Conservation (phyloP, 768 basidiomycete genomes). For the Mycena rebaudengoi region DNA sequence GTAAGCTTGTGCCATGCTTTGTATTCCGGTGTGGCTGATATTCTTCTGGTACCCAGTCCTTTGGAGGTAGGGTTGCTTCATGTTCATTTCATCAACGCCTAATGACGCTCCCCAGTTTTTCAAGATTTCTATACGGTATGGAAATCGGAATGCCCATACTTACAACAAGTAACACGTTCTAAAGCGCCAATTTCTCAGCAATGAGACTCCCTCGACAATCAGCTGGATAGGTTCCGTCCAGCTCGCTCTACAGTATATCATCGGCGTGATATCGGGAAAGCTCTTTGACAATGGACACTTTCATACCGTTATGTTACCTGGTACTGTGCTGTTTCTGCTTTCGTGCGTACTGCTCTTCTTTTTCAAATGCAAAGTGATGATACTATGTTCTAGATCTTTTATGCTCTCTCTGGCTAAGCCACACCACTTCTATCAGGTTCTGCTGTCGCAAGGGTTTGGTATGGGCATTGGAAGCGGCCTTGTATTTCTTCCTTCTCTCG, state of each 20-base stretch:
- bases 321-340: conserved; percentile 23
- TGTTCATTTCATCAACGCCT: not conserved
- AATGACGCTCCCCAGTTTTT: not conserved
- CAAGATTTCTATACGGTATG: not conserved
- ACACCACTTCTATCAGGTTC: conserved; percentile 40
- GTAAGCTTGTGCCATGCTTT: not conserved
- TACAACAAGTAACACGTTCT: not conserved
- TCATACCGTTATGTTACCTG: conserved; percentile 10
- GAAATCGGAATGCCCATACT: not conserved
- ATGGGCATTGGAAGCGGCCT: conserved; percentile 49
- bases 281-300: conserved; percentile 30
- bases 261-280: conserved; percentile 28
- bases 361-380: not conserved
- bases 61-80: not conserved
- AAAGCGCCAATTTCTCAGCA: not conserved
- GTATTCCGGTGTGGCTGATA: not conserved
- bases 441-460: conserved; percentile 29
- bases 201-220: not conserved
- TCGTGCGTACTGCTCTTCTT: conserved; percentile 13
- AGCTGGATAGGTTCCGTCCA: conserved; percentile 33
- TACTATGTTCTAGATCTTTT: conserved; percentile 41
- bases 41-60: not conserved
- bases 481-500: conserved; percentile 49
- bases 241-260: conserved; percentile 26
- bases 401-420: conserved; percentile 47